Base-by-base conservation (phyloP, 2,329 filamentous ascomycete genomes). In the Fusarium dlaminii region DNA sequence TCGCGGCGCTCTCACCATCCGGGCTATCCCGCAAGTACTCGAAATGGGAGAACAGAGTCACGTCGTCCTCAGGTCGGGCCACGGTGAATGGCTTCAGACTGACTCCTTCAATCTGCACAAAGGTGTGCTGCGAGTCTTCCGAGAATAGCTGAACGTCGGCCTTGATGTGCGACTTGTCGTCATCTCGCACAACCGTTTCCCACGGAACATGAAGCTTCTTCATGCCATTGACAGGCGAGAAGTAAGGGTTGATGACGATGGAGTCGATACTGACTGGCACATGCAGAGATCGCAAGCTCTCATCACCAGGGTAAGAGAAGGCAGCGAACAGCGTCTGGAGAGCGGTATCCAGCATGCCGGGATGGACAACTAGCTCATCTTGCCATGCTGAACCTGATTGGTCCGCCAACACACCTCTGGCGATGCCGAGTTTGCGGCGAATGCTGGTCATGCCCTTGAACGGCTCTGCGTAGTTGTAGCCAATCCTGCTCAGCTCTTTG, bases 311-410 rank as follows among this genome's bases (percentile, higher is more conserved):
- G 17, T 68, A 79, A 6, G 77, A 76, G 58, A 76, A 79, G 5
- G 82, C 81, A 78, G 66, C 14, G 83, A 73, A 20, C 75, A 62
- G 27, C 8, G 79, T 66, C 67, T 85, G 83, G 58, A 85, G 79
- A 10, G 80, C 78, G 3, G 75, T 76, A 48, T 84, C 83, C 0
- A 85, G 74, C 9, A 75, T 70, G 1, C 71, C 78, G 8, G 51
- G 60, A 37, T 57, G 60, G 8, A 57, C 27, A 8, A 54, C 8
- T n/a, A 51, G 40, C 32, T 45, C 11, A 22, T 58, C 55, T 24
- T 58, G 20, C 40, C 40, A 45, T 4, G 45, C 22, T 20, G 51
- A 43, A 18, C 56, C 32, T 10, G 39, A 58, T 15, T 56, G 52
- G n/a, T 42, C 46, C 22, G 45, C 34, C 2, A 51, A 24, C 7